These are phyloP conservation scores for Fusarium newnesense DNA, from an alignment of 2,329 filamentous ascomycete species.

Conservation along the genomic window DNA sequence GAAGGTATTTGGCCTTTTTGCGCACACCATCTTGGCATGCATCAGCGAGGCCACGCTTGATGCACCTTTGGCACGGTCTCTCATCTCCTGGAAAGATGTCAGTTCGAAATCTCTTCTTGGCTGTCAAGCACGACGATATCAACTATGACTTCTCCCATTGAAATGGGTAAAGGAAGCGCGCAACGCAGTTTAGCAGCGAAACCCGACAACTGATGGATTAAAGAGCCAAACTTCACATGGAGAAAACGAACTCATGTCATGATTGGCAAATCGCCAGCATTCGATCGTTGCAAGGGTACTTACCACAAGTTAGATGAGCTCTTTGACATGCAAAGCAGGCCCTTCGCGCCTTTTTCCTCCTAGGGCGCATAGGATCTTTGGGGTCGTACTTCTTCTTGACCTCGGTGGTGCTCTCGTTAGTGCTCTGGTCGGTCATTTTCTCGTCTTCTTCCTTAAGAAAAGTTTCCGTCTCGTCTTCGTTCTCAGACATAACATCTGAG, in stretches of 20 bases:
- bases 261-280: not conserved
- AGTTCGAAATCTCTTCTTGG: slow-evolving; percentile 23
- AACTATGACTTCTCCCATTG: not conserved
- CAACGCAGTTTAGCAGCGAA: slow-evolving; percentile 2
- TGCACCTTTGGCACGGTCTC: slow-evolving; percentile 90
- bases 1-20: slow-evolving; percentile 99
- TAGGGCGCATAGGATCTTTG: slow-evolving; percentile 89
- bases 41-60: slow-evolving; percentile 91
- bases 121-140: slow-evolving; percentile 6
- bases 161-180: not conserved
- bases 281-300: slow-evolving; percentile 55
- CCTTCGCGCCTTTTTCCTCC: slow-evolving; percentile 94
- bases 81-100: slow-evolving; percentile 78
- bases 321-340: slow-evolving; percentile 97
- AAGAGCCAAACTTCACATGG: slow-evolving; percentile 28
- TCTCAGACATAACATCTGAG: slow-evolving; percentile 69
- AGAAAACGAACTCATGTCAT: slow-evolving; percentile 5
- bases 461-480: slow-evolving; percentile 64
- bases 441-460: slow-evolving; percentile 56
- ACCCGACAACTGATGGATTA: slow-evolving; percentile 1
- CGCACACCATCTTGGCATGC: slow-evolving; percentile 95
- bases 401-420: slow-evolving; percentile 59
- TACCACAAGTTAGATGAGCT: slow-evolving; percentile 98
- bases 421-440: slow-evolving; percentile 62
- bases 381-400: slow-evolving; percentile 78